These are phyloP conservation scores for Tricholoma furcatifolium DNA, from an alignment of 768 basidiomycete species.

Conservation along the genomic window DNA sequence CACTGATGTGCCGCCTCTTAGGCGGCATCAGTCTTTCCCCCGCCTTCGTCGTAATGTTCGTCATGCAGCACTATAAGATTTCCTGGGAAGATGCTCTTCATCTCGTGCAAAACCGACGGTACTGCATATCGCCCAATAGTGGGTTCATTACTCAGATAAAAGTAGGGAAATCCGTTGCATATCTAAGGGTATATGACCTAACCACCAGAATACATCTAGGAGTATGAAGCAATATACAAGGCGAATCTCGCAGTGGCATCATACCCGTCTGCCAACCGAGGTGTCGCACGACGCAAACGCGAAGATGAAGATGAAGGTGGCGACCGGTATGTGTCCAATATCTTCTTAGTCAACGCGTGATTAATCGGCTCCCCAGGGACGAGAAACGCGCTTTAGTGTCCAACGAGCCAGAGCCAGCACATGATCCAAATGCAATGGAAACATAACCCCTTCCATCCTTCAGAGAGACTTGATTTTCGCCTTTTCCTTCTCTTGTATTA, in stretches of 20 bases:
- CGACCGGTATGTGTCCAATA: constrained; percentile 22
- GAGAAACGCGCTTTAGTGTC: constrained; percentile 47
- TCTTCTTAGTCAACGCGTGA: neutral
- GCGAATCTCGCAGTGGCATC: constrained; percentile 68
- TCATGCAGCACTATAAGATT: constrained; percentile 80
- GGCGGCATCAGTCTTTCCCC: constrained; percentile 88
- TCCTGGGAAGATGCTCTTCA: constrained; percentile 90
- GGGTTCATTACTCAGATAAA: constrained; percentile 93
- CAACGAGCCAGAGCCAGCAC: constrained; percentile 25
- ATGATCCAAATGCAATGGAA: constrained; percentile 51
- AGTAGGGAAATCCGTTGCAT: constrained; percentile 35
- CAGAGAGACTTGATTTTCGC: constrained; percentile 79
- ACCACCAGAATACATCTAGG: constrained; percentile 41
- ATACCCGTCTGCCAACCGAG: constrained; percentile 48
- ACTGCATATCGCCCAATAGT: constrained; percentile 91
- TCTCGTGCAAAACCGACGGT: constrained; percentile 85
- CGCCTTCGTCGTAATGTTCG: constrained; percentile 90
- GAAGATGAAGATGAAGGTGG: constrained; percentile 70
- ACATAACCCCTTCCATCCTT: constrained; percentile 30
- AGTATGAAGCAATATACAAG: constrained; percentile 91
- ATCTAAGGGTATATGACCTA: neutral
- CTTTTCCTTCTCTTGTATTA: constrained; percentile 81
- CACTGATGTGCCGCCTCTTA: constrained; percentile 24
- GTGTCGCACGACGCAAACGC: constrained; percentile 62
- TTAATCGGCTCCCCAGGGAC: constrained; percentile 25